Conservation (phyloP, 257 asterid genomes). For the Penstemon davidsonii region DNA sequence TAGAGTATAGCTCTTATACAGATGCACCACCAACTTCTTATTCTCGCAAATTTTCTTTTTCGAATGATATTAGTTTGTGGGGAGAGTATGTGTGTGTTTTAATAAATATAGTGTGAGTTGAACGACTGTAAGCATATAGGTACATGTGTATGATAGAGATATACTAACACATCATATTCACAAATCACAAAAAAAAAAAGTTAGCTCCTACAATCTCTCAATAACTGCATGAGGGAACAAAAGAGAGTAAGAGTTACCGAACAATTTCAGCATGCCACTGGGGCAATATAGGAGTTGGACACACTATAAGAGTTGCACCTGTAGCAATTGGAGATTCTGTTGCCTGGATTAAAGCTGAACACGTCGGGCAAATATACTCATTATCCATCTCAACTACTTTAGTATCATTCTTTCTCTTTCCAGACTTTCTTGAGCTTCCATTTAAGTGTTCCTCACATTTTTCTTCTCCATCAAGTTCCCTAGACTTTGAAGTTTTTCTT, state of each 20-base stretch:
- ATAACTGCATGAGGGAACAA: constrained; percentile 27
- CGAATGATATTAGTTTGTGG: background rate
- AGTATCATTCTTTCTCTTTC: constrained; percentile 43
- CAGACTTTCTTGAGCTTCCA: constrained; percentile 41
- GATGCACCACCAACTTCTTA: too few species aligned
- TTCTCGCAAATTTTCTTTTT: constrained; percentile 5
- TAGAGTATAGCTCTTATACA: constrained; percentile 14
- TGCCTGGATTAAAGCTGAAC: constrained; percentile 81
- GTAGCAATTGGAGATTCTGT: constrained; percentile 82
- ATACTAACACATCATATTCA: constrained; percentile 8
- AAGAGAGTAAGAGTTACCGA: constrained; percentile 64
- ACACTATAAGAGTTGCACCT: constrained; percentile 95
- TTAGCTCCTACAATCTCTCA: constrained; percentile 20
- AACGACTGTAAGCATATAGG: constrained; percentile 18
- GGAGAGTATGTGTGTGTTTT: background rate
- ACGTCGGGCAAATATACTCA: constrained; percentile 62
- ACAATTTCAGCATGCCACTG: constrained; percentile 98
- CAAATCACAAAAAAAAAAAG: background rate
- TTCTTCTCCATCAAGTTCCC: constrained; percentile 32
- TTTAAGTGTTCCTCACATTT: constrained; percentile 25
- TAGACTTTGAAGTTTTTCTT: constrained; percentile 41
- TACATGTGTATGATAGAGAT: constrained; percentile 3
- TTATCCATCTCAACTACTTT: constrained; percentile 64
- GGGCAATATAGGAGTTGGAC: constrained; percentile 94
- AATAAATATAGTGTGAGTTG: background rate